Conservation (phyloP, 1,284 basidiomycete genomes). For the Amylostereum areolatum region DNA sequence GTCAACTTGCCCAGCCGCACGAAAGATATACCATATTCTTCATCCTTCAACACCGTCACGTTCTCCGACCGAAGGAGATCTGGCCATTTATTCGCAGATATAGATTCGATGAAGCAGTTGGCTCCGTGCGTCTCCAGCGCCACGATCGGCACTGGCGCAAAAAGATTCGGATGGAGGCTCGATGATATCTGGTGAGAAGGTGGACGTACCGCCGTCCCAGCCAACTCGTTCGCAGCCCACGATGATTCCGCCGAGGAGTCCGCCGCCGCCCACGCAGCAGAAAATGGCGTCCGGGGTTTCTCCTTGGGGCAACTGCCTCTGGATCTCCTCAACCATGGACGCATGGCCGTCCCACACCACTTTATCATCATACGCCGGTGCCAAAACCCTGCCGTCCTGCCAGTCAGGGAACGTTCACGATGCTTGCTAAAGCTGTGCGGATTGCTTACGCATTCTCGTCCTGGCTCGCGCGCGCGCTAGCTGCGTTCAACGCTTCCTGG, state of each 20-base stretch:
- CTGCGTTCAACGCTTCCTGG: constrained; percentile 46
- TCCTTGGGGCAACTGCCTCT: constrained; percentile 36
- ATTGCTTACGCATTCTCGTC: constrained; percentile 50
- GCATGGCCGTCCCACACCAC: constrained; percentile 68
- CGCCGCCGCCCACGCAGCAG: constrained; percentile 71
- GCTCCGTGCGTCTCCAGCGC: constrained; percentile 65
- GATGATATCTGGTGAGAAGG: background rate
- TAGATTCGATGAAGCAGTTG: constrained; percentile 67
- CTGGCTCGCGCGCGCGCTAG: constrained; percentile 34
- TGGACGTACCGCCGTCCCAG: constrained; percentile 57
- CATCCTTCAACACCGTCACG: constrained; percentile 32
- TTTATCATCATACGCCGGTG: constrained; percentile 65
- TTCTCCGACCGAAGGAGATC: constrained; percentile 20
- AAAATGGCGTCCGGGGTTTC: constrained; percentile 63
- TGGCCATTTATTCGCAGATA: constrained; percentile 46
- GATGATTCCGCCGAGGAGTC: constrained; percentile 63
- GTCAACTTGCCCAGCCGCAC: constrained; percentile 51
- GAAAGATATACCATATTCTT: constrained; percentile 38
- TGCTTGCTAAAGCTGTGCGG: background rate
- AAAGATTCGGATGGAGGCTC: background rate
- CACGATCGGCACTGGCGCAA: constrained; percentile 50
- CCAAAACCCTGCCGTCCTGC: constrained; percentile 41
- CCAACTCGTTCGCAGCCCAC: constrained; percentile 51
- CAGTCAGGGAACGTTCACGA: background rate
- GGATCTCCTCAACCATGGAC: constrained; percentile 62